Base-by-base conservation (phyloP, 345 rosid genomes). In the Brassica cretica region DNA sequence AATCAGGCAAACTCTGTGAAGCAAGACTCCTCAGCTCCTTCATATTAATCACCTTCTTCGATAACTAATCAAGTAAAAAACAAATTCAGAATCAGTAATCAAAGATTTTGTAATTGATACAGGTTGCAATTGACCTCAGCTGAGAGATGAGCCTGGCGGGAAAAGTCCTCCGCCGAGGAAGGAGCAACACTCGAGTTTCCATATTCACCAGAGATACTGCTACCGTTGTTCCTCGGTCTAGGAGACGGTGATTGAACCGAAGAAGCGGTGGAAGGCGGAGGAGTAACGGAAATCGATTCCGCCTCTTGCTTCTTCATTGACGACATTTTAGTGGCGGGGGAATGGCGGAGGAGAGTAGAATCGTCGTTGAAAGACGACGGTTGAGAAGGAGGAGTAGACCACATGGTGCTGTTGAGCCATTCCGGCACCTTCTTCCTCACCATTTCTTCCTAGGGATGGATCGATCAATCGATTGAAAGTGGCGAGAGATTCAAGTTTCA, bases 331-430 rank as follows among this genome's bases (percentile, higher is more conserved):
- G 79, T 63, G 53, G 81, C 11, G 29, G 81, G 41, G 71, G 84
- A 72, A 78, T 80, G 66, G 58, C 76, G 82, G 70, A 32, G 82
- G 66, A 72, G 82, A 64, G 71, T 55, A 73, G 70, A 75, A 53
- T 88, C 91, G 69, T 88, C 88, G 76, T 61, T 51, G 14, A 84
- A 61, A 68, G 70, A 68, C 60, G 73, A 49, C 16, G 55, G 55
- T 2, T 21, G 30, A 27, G 30, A 27, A 27, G 56, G 83, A 62
- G 87, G 56, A 82, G 91, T 78, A 73, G 92, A 85, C 98, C 98
- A 95, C 73, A 95, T 82, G 68, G 98, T 87, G 82, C 94, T 95
- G 78, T 95, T 95, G 25, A 95, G 87, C 99, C 99, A 95, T 85
- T 95, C 99, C 69, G 99, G 99, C 8, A 93, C 96, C 55, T 84